Base-by-base conservation (phyloP, 371 early-diverging fungal species). In the Actinomucor elegans region DNA sequence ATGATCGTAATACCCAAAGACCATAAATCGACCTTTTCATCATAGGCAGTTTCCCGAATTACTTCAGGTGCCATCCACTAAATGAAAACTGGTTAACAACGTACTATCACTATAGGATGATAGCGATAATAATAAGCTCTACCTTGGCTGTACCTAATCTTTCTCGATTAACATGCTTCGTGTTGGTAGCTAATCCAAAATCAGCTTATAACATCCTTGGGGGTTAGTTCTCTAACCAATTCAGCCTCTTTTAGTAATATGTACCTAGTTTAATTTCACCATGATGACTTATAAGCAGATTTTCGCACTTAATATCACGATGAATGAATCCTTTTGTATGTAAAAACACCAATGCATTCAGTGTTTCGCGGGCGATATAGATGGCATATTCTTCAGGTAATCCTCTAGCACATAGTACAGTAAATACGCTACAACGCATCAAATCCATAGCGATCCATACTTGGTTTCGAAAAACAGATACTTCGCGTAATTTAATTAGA, bases 41-140 rank as follows among this genome's bases (percentile, higher is more conserved):
- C 56, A 51, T 78, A 78, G 12, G 45, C 14, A 4, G 55, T 23
- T 59, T 74, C 71, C 34, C 59, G 55, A 32, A 78, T 69, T 9
- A 78, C 78, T 59, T 78, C 78, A 21, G 78, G 78, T 7, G 78
- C 73, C 78, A 78, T 78, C 78, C 78, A 77, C 71, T 57, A 14
- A n/a, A n/a, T n/a, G n/a, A n/a, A n/a, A n/a, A n/a, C n/a, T n/a
- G n/a, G n/a, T n/a, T n/a, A n/a, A n/a, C n/a, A n/a, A n/a, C n/a
- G n/a, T n/a, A n/a, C n/a, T n/a, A n/a, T n/a, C n/a, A n/a, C n/a
- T n/a, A n/a, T n/a, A n/a, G n/a, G n/a, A n/a, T n/a, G n/a, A n/a
- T n/a, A n/a, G n/a, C n/a, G n/a, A n/a, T n/a, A n/a, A n/a, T n/a
- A n/a, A n/a, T n/a, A n/a, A n/a, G n/a, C 6, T 28, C 44, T 47